Conservation (phyloP, 2,329 filamentous ascomycete species). For the Colletotrichum spaethianum region DNA sequence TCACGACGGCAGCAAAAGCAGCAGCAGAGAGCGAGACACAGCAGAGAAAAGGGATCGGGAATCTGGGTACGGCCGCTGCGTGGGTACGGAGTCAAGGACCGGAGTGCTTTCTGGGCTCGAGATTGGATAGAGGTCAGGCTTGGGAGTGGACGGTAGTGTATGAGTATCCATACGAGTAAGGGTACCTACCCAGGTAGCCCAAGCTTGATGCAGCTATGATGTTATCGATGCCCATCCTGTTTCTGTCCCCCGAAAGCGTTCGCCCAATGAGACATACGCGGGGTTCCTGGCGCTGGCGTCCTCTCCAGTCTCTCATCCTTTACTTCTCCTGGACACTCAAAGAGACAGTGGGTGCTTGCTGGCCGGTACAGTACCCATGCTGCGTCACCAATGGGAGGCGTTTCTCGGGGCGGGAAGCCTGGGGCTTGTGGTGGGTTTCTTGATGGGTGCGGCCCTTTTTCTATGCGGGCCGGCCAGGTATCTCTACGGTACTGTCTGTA, state of each 20-base stretch:
- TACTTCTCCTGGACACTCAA: neutral
- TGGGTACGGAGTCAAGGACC: neutral
- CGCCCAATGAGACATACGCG: slow-evolving; percentile 36
- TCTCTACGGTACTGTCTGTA: neutral
- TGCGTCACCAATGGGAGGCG: slow-evolving; percentile 10
- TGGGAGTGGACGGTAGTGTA: slow-evolving; percentile 8
- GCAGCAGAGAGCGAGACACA: neutral
- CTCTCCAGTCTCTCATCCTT: neutral
- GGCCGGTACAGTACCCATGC: neutral
- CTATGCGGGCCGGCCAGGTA: neutral
- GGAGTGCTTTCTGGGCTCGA: neutral
- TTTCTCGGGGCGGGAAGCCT: slow-evolving; percentile 2
- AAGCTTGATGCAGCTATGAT: slow-evolving; percentile 42
- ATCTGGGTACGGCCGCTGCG: neutral
- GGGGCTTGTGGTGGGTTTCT: slow-evolving; percentile 10
- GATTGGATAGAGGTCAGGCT: neutral
- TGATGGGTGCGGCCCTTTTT: slow-evolving; percentile 15
- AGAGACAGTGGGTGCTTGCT: neutral
- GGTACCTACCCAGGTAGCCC: neutral
- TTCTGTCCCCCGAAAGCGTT: slow-evolving; percentile 32
- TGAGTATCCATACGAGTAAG: slow-evolving; percentile 3
- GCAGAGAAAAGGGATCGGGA: slow-evolving; percentile 4
- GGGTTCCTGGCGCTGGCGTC: slow-evolving; percentile 19
- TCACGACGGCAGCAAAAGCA: neutral
- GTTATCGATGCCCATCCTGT: slow-evolving; percentile 40